phyloP scores from a whole-genome alignment of 805 yeast genomes.

The Metschnikowia baotianmanensis region DNA sequence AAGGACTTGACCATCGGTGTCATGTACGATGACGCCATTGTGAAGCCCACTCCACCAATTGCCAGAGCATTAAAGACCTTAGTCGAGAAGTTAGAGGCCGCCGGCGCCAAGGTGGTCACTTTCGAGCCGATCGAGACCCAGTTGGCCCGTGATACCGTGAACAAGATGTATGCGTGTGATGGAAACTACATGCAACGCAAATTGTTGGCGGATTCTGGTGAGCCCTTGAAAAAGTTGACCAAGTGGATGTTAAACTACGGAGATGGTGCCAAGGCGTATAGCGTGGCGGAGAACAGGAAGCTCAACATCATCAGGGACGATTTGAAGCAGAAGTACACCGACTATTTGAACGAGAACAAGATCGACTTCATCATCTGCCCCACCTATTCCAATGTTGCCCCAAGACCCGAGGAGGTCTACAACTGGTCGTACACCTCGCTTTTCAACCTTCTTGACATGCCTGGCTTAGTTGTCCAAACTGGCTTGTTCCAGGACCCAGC shows the following conservation, averaged over 20 bases:
- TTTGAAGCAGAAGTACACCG: conserved; percentile 55
- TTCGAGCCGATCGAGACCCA: conserved; percentile 58
- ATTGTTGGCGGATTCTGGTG: conserved; percentile 59
- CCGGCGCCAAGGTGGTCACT: conserved; percentile 56
- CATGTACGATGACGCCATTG: conserved; percentile 61
- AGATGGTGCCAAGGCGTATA: conserved; percentile 48
- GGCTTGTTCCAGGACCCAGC: conserved; percentile 57
- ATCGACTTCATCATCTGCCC: conserved; percentile 70
- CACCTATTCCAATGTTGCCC: conserved; percentile 69
- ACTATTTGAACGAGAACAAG: conserved; percentile 49
- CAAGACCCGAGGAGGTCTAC: conserved; percentile 56
- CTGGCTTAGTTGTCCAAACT: conserved; percentile 63
- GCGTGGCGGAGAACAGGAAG: conserved; percentile 53
- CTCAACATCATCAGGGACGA: conserved; percentile 55
- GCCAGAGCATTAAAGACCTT: conserved; percentile 50
- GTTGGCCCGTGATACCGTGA: conserved; percentile 58
- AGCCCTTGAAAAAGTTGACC: conserved; percentile 63
- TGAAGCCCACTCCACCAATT: conserved; percentile 67
- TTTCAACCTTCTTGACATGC: conserved; percentile 70
- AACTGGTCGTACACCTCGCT: conserved; percentile 82
- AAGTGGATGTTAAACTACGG: conserved; percentile 60
- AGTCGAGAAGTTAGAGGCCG: conserved; percentile 51
- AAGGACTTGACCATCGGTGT: conserved; percentile 55
- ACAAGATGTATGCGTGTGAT: conserved; percentile 59
- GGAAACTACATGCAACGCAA: conserved; percentile 60